Conservation (phyloP, 73 alveolate genomes). For the Paramecium biaurelia region DNA sequence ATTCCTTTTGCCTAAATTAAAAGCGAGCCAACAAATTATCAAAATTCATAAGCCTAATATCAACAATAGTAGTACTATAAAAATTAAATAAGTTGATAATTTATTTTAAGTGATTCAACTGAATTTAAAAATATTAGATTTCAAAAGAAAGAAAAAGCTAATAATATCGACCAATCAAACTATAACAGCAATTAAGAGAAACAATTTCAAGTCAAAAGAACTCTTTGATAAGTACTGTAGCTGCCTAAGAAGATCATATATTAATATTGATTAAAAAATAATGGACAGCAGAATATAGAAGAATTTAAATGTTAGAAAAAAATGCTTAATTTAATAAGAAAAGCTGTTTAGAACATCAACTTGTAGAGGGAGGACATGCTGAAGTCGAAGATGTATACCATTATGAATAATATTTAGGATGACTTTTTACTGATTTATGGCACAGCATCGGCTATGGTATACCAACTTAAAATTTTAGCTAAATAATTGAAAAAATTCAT, state of each 20-base stretch:
- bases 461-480: slow-evolving; percentile 81
- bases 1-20: not conserved
- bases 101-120: not conserved
- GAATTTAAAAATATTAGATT: not conserved
- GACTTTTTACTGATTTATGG: slow-evolving; percentile 89
- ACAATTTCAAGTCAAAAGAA: not conserved
- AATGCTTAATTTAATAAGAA: slow-evolving; percentile 84
- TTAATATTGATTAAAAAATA: slow-evolving; percentile 80
- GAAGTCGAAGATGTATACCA: slow-evolving; percentile 86
- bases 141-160: slow-evolving; percentile 51
- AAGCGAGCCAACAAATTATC: not conserved
- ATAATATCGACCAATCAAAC: too few species aligned
- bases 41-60: not conserved
- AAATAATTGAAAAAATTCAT: slow-evolving; percentile 81
- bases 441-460: slow-evolving; percentile 89
- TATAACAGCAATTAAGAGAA: not conserved
- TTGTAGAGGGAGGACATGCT: slow-evolving; percentile 97
- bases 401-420: slow-evolving; percentile 52
- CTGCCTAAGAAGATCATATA: slow-evolving; percentile 84
- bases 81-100: not conserved
- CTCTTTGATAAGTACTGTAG: slow-evolving; percentile 48
- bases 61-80: not conserved
- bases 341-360: slow-evolving; percentile 75
- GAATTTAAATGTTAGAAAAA: slow-evolving; percentile 80
- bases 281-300: slow-evolving; percentile 86